phyloP scores from a whole-genome alignment of 768 basidiomycete species.

The Kwoniella heveanensis region DNA sequence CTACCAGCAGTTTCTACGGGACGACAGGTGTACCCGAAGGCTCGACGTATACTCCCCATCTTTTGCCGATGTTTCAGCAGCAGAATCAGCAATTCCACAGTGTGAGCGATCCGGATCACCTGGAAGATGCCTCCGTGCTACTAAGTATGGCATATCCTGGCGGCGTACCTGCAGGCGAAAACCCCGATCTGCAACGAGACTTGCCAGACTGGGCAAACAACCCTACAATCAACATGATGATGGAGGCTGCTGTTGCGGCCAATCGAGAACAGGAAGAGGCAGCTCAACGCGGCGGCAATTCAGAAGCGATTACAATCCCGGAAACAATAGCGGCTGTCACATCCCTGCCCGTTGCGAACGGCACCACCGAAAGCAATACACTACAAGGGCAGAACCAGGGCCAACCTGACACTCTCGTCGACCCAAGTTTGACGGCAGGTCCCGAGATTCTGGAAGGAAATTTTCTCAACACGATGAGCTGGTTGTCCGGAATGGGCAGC shows the following conservation, averaged over 20 bases:
- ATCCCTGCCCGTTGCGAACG: background rate
- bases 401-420: conserved; percentile 5
- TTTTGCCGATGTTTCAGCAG: conserved; percentile 46
- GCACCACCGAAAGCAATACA: background rate
- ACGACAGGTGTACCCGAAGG: conserved; percentile 13
- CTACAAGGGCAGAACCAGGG: background rate
- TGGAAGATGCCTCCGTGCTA: conserved; percentile 54
- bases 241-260: conserved; percentile 32
- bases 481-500: conserved; percentile 34
- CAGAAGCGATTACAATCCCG: background rate
- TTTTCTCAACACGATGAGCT: conserved; percentile 46
- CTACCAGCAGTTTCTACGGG: conserved; percentile 25
- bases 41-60: conserved; percentile 46
- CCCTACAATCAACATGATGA: conserved; percentile 43
- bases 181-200: conserved; percentile 19
- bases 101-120: conserved; percentile 39
- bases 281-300: background rate
- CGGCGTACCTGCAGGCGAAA: conserved; percentile 22
- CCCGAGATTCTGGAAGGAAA: conserved; percentile 27
- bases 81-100: conserved; percentile 25
- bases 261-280: conserved; percentile 20
- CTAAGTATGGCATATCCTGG: conserved; percentile 54
- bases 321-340: background rate
- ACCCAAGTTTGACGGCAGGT: conserved; percentile 14
- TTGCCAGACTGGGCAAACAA: conserved; percentile 36